These are phyloP conservation scores for Ramaria sp. DNA, from an alignment of 768 basidiomycete species.

Conservation along the genomic window DNA sequence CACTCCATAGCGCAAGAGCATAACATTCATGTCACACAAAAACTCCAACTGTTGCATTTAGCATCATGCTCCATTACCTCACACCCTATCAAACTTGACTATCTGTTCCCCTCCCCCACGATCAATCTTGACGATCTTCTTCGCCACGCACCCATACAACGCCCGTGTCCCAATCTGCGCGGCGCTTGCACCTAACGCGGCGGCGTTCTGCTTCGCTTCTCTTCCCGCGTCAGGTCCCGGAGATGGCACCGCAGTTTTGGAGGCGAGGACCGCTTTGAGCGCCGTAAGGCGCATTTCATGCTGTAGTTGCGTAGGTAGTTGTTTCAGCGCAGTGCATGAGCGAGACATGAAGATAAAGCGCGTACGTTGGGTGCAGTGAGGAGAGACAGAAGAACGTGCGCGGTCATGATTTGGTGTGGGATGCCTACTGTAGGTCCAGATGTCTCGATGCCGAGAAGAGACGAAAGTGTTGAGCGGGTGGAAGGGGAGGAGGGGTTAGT, in stretches of 20 bases:
- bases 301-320: conserved; percentile 21
- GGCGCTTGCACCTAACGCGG: conserved; percentile 28
- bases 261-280: conserved; percentile 45
- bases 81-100: conserved; percentile 48
- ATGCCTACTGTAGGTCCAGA: conserved; percentile 22
- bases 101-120: conserved; percentile 64
- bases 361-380: conserved; percentile 29
- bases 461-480: conserved; percentile 34
- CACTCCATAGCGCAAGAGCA: too few species aligned
- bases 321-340: not conserved
- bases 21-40: too few species aligned
- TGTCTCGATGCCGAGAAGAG: conserved; percentile 19
- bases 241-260: conserved; percentile 25
- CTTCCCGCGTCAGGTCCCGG: not conserved
- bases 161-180: conserved; percentile 34
- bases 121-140: conserved; percentile 67
- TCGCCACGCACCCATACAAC: conserved; percentile 72
- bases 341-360: not conserved
- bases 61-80: too few species aligned
- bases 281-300: conserved; percentile 50
- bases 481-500: conserved; percentile 44
- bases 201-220: conserved; percentile 11
- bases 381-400: conserved; percentile 51
- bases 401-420: conserved; percentile 61
- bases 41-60: too few species aligned